Base-by-base conservation (phyloP, 768 basidiomycete genomes). In the Tulasnella sp. region DNA sequence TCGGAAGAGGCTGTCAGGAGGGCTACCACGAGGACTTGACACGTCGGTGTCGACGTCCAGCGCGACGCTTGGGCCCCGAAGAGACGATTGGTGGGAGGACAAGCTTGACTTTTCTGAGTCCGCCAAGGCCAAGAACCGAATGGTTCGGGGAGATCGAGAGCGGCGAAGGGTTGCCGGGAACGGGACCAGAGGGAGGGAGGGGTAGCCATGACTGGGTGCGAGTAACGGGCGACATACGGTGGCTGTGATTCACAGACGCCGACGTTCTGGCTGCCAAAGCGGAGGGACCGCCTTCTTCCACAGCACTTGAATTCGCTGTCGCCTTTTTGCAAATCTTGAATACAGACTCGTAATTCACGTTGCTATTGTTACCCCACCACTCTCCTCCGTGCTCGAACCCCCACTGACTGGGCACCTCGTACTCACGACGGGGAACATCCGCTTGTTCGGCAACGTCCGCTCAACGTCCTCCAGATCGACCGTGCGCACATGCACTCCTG, bases 341-440 rank as follows among this genome's bases (percentile, higher is more conserved):
- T 76, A 86, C 89, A 77, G 93, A 88, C 71, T 89, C 85, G 83
- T 97, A 98, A 83, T 98, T 94, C 76, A 87, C 83, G 1, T 91
- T 91, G 39, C 81, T 83, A 82, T 98, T 98, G 85, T 94, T 96
- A 84, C 98, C 97, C 97, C 97, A 98, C 77, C 92, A 88, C 83
- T 98, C 96, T 80, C 86, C 85, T 0, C 92, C 93, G 5, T 85
- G 91, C 89, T 16, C 83, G 84, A 35, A 77, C 11, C 69, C 76
- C 76, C 76, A 71, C 29, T 77, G 76, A n/a, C 67, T 70, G n/a
- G 71, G 74, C 15, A 79, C 16, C 37, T 86, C 83, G 82, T 92
- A 95, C 76, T 93, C 67, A 98, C 85, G 2, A 93, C 95, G 70
- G 98, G 83, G 80, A 90, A 87, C 81, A 99, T 86, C 39, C 89